phyloP scores from a whole-genome alignment of 208 protist genomes.

The Leishmania lainsoni region DNA sequence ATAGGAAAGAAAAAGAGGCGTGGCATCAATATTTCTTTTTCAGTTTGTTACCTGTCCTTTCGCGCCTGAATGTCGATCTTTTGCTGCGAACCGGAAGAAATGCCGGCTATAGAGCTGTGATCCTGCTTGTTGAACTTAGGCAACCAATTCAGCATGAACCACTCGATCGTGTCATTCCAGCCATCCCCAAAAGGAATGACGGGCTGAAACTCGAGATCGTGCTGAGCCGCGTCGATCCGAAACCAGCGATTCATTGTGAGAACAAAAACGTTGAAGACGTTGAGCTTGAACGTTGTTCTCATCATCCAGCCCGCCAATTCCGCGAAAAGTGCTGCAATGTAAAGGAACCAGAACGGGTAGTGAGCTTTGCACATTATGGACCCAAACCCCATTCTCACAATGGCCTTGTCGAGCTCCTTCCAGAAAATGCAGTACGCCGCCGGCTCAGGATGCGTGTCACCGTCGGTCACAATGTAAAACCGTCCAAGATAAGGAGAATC shows the following conservation, averaged over 20 bases:
- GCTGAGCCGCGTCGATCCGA: conserved; percentile 86
- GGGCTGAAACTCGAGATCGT: conserved; percentile 85
- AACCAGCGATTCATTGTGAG: conserved; percentile 97
- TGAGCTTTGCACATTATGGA: conserved; percentile 83
- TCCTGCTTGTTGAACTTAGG: conserved; percentile 78
- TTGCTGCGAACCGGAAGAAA: conserved; percentile 78
- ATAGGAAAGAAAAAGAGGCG: background rate
- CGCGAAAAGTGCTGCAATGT: conserved; percentile 76
- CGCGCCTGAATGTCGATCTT: conserved; percentile 91
- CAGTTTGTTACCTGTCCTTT: conserved; percentile 17
- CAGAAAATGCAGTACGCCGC: conserved; percentile 92
- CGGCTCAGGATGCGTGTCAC: conserved; percentile 88
- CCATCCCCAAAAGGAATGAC: conserved; percentile 90
- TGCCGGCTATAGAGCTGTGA: conserved; percentile 64
- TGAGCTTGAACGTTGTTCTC: conserved; percentile 89
- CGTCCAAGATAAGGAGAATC: conserved; percentile 91
- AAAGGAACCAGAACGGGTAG: conserved; percentile 91
- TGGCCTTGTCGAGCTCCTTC: conserved; percentile 91
- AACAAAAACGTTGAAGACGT: conserved; percentile 94
- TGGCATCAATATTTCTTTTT: background rate
- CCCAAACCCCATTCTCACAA: conserved; percentile 87
- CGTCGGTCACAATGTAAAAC: conserved; percentile 97
- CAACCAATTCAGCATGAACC: conserved; percentile 92
- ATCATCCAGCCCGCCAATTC: conserved; percentile 78
- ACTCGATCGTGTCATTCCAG: conserved; percentile 89